Percentiles rank a stretch among this genome's conserved stretches.
Evolutionary conservation across 2,329 filamentous ascomycete species (phyloP).

Genomic region (Bertia moriformis): DNA sequence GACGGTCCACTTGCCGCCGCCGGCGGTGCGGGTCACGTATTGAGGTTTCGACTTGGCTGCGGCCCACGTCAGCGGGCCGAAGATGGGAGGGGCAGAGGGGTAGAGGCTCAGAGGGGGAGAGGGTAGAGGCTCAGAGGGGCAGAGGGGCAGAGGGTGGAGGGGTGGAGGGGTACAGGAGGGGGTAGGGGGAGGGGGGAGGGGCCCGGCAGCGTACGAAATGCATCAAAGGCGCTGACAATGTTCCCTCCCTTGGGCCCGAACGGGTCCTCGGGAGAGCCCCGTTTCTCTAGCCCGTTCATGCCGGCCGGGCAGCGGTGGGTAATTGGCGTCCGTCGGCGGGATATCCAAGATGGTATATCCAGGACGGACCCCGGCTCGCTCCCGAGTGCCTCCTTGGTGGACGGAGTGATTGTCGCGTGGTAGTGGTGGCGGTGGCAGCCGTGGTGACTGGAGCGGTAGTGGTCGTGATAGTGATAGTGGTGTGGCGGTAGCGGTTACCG

Average conservation of each 20-base stretch:
- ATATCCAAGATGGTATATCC: background rate
- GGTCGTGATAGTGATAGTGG: too few relatives aligned
- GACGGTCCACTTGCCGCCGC: conserved; percentile 88
- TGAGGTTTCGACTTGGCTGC: conserved; percentile 89
- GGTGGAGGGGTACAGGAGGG: background rate
- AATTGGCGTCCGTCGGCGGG: too few relatives aligned
- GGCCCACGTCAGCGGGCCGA: conserved; percentile 7
- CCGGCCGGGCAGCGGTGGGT: too few relatives aligned
- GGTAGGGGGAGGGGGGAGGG: conserved; percentile 9
- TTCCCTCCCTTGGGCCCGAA: conserved; percentile 60
- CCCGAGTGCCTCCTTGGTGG: too few relatives aligned
- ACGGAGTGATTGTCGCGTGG: too few relatives aligned
- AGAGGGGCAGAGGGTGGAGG: background rate
- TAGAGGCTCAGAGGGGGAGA: background rate
- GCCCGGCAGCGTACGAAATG: too few relatives aligned
- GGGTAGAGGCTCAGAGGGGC: conserved; percentile 5
- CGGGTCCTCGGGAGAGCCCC: conserved; percentile 59
- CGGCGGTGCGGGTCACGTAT: conserved; percentile 70
- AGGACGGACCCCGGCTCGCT: too few relatives aligned
- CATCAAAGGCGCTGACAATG: conserved; percentile 80
- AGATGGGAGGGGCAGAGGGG: background rate
- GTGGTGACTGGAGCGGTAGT: too few relatives aligned
- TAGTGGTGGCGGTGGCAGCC: too few relatives aligned
- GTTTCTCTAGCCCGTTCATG: conserved; percentile 67
- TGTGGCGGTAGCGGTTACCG: too few relatives aligned